Percentiles rank a stretch among this genome's conserved stretches.
These are phyloP conservation scores for Ascocoryne sarcoides DNA, from an alignment of 2,329 filamentous ascomycete species.

Conservation along the genomic window DNA sequence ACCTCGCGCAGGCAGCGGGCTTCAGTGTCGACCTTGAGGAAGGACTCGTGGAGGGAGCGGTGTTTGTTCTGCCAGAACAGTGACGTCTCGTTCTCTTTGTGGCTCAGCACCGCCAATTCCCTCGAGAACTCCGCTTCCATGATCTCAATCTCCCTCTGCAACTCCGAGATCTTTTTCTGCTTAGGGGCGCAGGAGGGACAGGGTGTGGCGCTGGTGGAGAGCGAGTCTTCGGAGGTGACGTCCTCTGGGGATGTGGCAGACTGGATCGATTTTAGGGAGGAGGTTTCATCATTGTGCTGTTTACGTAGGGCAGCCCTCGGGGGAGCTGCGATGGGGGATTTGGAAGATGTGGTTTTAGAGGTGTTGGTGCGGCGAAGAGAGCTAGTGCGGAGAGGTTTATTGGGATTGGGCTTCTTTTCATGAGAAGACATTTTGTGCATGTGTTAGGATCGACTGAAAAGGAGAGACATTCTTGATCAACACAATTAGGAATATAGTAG, in stretches of 20 bases:
- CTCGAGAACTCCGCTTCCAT: slow-evolving; percentile 46
- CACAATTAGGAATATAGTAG: too few species aligned
- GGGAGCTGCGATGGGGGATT: slow-evolving; percentile 21
- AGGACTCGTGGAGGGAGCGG: slow-evolving; percentile 42
- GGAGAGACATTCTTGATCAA: too few species aligned
- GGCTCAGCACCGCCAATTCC: slow-evolving; percentile 43
- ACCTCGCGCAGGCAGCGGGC: too few species aligned
- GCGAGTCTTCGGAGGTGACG: neutral
- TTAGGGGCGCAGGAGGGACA: neutral
- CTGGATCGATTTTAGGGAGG: too few species aligned
- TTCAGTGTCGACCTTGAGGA: slow-evolving; percentile 38
- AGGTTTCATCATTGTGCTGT: neutral
- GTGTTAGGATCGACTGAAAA: too few species aligned
- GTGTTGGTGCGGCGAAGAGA: too few species aligned
- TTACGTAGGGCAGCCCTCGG: slow-evolving; percentile 16
- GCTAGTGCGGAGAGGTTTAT: too few species aligned
- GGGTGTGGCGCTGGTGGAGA: slow-evolving; percentile 1
- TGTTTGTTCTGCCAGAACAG: slow-evolving; percentile 51
- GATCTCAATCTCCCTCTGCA: slow-evolving; percentile 42
- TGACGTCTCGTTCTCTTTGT: slow-evolving; percentile 45
- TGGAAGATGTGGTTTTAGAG: neutral
- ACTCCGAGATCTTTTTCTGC: slow-evolving; percentile 42
- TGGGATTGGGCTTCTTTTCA: too few species aligned
- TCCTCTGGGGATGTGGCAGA: slow-evolving; percentile 1
- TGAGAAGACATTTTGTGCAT: too few species aligned